Conservation (phyloP, 805 yeast species). For the Metschnikowia koreensis region DNA sequence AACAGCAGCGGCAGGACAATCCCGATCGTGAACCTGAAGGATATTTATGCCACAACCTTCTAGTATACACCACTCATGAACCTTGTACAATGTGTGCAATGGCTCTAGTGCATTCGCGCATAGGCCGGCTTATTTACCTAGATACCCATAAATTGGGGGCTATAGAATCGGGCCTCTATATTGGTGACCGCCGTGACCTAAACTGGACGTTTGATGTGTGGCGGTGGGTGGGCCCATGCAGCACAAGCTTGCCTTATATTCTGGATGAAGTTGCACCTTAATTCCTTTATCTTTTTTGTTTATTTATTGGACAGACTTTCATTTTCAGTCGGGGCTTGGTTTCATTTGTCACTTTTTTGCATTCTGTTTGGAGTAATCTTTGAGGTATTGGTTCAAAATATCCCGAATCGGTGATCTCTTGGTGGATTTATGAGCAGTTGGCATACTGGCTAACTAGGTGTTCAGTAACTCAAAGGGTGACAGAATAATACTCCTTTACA, state of each 20-base stretch:
- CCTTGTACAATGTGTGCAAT: slow-evolving; percentile 96
- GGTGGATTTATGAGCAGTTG: too few species aligned
- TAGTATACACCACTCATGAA: slow-evolving; percentile 88
- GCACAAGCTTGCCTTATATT: not conserved
- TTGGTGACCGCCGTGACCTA: slow-evolving; percentile 71
- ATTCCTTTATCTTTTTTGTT: not conserved
- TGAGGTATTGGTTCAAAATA: too few species aligned
- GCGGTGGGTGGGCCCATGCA: slow-evolving; percentile 53
- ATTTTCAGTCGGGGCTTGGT: not conserved
- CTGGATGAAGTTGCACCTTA: slow-evolving; percentile 6
- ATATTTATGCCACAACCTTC: slow-evolving; percentile 73
- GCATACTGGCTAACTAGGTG: too few species aligned
- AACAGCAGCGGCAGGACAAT: slow-evolving; percentile 30
- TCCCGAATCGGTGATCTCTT: too few species aligned
- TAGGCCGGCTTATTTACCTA: slow-evolving; percentile 64
- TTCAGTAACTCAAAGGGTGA: too few species aligned
- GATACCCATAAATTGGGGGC: slow-evolving; percentile 41
- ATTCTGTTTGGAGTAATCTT: too few species aligned
- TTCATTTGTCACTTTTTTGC: too few species aligned
- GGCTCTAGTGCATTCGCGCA: slow-evolving; percentile 92
- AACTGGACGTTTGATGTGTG: slow-evolving; percentile 89
- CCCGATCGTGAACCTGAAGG: slow-evolving; percentile 11
- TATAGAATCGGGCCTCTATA: slow-evolving; percentile 66
- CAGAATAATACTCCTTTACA: too few species aligned
- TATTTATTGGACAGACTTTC: not conserved